These are phyloP conservation scores for Psilocybe azurescens DNA, from an alignment of 768 basidiomycete species.

Conservation along the genomic window DNA sequence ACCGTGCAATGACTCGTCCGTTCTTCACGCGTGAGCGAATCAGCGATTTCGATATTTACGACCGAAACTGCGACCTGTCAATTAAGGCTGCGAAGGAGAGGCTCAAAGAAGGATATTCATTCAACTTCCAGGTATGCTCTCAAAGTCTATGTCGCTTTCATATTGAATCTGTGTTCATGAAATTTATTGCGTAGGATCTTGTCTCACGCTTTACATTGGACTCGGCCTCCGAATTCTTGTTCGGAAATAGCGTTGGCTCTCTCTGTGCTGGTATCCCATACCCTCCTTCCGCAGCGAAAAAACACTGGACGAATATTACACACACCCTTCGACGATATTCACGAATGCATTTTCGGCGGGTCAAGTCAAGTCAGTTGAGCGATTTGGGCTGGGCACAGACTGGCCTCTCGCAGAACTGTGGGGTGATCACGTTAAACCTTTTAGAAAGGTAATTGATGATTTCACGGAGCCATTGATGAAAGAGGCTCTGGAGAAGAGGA, in stretches of 20 bases:
- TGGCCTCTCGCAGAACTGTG: constrained; percentile 53
- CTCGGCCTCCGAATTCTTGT: constrained; percentile 64
- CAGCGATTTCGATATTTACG: constrained; percentile 64
- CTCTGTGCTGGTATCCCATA: constrained; percentile 58
- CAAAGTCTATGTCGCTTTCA: background rate
- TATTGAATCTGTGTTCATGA: background rate
- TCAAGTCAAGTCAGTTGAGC: constrained; percentile 42
- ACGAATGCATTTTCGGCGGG: constrained; percentile 52
- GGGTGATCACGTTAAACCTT: constrained; percentile 45
- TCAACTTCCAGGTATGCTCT: constrained; percentile 58
- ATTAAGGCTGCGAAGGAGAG: constrained; percentile 48
- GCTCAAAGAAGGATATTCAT: constrained; percentile 46
- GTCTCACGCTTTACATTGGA: constrained; percentile 63
- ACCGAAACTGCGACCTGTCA: constrained; percentile 51
- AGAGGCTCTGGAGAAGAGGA: constrained; percentile 44
- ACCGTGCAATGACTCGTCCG: constrained; percentile 68
- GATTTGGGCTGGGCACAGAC: constrained; percentile 41
- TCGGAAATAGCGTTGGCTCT: constrained; percentile 54
- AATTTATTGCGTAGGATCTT: constrained; percentile 39
- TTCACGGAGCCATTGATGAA: constrained; percentile 55
- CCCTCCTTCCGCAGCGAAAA: constrained; percentile 36
- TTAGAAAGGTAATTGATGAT: constrained; percentile 48
- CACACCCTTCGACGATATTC: constrained; percentile 48
- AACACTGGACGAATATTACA: constrained; percentile 31
- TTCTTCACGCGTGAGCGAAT: constrained; percentile 69